Evolutionary conservation across 2,329 filamentous ascomycete species (phyloP), one percentile per base, ranked within the genome.

Genomic region (Cercospora sp.): DNA sequence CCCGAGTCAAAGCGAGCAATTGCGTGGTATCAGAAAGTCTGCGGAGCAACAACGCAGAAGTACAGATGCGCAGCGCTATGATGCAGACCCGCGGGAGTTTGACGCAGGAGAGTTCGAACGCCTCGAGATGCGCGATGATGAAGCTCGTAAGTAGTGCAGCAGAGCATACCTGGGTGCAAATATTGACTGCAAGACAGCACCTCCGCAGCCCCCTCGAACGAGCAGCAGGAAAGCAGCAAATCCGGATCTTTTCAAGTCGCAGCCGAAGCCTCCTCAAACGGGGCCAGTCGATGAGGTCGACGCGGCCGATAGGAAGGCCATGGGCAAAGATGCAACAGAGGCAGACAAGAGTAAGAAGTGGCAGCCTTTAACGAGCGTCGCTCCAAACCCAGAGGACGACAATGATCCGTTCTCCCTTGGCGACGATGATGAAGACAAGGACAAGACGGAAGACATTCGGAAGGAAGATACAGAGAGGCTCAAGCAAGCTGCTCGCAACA

Each of bases 371-470:
- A 93, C 94, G 12, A 86, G 90, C 0, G 89, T 97, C 23, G 92
- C 96, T 71, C 93, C 94, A 1, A 90, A 88, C 71, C 94, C 94
- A 13, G 91, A 97, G 69, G 83, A 98, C 73, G 83, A 98, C 73
- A 94, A 97, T 75, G 95, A 99, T 77, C 95, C 95, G 0, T 99
- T 99, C 82, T 97, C 93, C 76, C 86, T 99, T 13, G 95, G 95
- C 5, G 94, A 97, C 73, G 95, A 99, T 80, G 91, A 91, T 73
- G 92, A 94, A 63, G 66, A 72, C 80, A 73, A 74, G 65, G 80
- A 83, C 16, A 95, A 93, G 81, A 85, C 86, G 59, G 89, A 89
- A 78, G 88, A 89, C 66, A 75, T 83, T 59, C 83, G 84, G 65
- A 79, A 84, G 63, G 84, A 89, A 68, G 84, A 84, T 68, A 84